Base-by-base conservation (phyloP, 305 asterid genomes). In the Euphrasia arctica region DNA sequence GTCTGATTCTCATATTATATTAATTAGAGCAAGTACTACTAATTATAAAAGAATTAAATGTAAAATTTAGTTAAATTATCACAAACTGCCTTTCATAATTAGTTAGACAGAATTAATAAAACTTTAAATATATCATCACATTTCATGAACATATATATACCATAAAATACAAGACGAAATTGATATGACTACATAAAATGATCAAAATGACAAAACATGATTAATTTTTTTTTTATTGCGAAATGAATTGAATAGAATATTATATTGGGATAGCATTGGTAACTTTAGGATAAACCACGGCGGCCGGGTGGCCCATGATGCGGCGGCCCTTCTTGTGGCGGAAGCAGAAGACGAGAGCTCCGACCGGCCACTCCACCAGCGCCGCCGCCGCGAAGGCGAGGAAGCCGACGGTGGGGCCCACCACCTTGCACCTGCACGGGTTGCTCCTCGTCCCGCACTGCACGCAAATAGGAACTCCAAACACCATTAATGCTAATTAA, bases 251-350 rank as follows among this genome's bases (percentile, higher is more conserved):
- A 43, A 43, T 12, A 45, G 5, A 2, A 45, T 3, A 45, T n/a
- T 31, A 36, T 70, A 90, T 85, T n/a, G 95, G 94, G 50, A 90
- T 80, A 4, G 65, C 59, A 47, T 68, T 77, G 0, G 83, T 32
- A 8, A 85, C 94, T 0, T 63, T 7, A 15, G 95, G 95, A 62
- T 79, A 85, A 45, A 90, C 86, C 9, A 85, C 95, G 72, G 83
- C 72, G 68, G 91, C 81, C 1, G 95, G 97, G 70, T 87, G 95
- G 6, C 79, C 91, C 95, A 87, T 87, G 52, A 90, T 87, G 39
- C 95, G 91, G 60, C 97, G 91, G 68, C 95, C 97, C 79, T 90
- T 90, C 13, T 11, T 34, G 78, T 83, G 97, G 42, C 95, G 94
- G 64, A 87, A 87, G 77, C 82, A 73, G 68, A 80, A 87, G 10